Base-by-base conservation (phyloP, 495 filamentous ascomycete genomes). In the Aspergillus sclerotioniger region DNA sequence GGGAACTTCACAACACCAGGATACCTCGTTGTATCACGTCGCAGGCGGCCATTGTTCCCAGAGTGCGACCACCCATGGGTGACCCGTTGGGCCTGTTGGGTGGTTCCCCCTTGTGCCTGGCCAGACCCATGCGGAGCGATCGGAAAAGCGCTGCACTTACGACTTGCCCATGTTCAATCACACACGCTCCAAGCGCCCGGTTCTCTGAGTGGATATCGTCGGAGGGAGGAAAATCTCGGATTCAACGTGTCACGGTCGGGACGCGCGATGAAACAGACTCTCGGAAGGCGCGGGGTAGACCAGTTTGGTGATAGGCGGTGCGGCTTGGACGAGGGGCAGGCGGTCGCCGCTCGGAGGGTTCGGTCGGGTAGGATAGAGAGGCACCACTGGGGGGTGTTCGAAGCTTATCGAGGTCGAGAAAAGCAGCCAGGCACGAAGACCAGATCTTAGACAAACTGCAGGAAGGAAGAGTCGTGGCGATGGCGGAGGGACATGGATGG, bases 131-230 rank as follows among this genome's bases (percentile, higher is more conserved):
- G 57, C 53, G 55, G 37, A 54, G 52, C 25, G 50, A 55, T 54
- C 56, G 58, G 58, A 50, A 45, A 17, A 54, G 48, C 29, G 31
- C 47, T 54, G 43, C 8, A 75, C 74, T 75, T 71, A 77, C 74
- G 74, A 77, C 62, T 77, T 77, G 45, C 74, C 74, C 74, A 77
- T 77, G 37, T 54, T 74, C 55, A 65, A 66, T 59, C 35, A 58
- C 44, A 46, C 19, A 16, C 20, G 33, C 39, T 37, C 28, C 47
- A 19, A 37, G n/a, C 41, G 46, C 12, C 20, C 10, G 17, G n/a
- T 7, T 25, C 2, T 49, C 4, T 48, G 20, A 28, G 46, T 1
- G 44, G 6, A 47, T 25, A 5, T 25, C 25, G 25, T 25, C 25
- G 16, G 17, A 12, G 19, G 21, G 16, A 21, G 46, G 46, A 13